Base-by-base conservation (phyloP, 1,139 yeast genomes). In the Geotrichum australiense region DNA sequence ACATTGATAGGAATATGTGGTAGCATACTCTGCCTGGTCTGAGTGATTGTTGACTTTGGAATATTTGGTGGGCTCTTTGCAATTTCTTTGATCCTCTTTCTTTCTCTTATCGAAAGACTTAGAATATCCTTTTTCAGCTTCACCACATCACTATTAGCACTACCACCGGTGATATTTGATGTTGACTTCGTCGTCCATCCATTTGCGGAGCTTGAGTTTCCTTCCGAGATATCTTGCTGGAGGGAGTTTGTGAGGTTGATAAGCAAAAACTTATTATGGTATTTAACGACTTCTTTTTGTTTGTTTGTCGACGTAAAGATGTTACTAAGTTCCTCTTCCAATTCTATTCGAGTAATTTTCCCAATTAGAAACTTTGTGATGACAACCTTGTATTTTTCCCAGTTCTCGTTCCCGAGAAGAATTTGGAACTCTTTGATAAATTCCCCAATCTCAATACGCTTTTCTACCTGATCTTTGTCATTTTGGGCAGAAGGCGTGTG, bases 161-260 rank as follows among this genome's bases (percentile, higher is more conserved):
- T 54, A 41, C 53, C 58, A 40, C 51, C 51, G 5, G 50, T 38
- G 20, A 51, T 38, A 12, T 45, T 48, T 25, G 53, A 56, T 40
- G 55, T 51, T 20, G 54, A 48, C 65, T 49, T 74, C 61, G 57
- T 72, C 61, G 76, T 76, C 78, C 68, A 78, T 56, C 58, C 68
- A 21, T 62, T 52, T 43, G 66, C 48, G 31, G 54, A 46, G 30
- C 66, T 63, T 34, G 73, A 73, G 49, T 77, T 71, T 8, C 84
- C 77, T 7, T 79, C 58, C 52, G 84, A 73, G 5, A 19, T 10
- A 19, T 31, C 35, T 50, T 81, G 94, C 48, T 86, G 74, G 45
- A 85, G 68, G 5, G 96, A 76, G 60, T 89, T 91, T 28, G 96
- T 86, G 53, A 89, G 71, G 55, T 85, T 82, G 15, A 94, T 76